These are phyloP conservation scores for Fusarium proliferatum DNA, from an alignment of 2,329 filamentous ascomycete species.

Conservation along the genomic window DNA sequence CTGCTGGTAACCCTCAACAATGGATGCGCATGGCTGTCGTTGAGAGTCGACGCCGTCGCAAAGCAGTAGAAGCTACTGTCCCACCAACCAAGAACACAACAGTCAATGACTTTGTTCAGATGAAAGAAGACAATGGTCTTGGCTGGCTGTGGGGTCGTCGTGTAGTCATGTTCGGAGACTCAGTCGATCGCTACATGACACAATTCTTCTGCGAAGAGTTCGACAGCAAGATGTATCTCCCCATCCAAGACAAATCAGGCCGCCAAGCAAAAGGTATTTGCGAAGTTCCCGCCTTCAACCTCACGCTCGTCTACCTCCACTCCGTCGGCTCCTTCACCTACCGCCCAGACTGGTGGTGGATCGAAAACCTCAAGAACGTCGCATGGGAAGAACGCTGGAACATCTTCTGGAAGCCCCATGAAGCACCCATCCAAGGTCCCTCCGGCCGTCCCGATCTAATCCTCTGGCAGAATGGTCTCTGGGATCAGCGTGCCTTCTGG, in stretches of 20 bases:
- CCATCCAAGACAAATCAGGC: constrained; percentile 12
- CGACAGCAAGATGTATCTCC: constrained; percentile 2
- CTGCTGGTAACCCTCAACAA: constrained; percentile 16
- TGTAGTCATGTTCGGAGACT: constrained; percentile 35
- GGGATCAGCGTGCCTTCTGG: constrained; percentile 34
- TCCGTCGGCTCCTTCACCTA: constrained; percentile 33
- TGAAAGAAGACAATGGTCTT: constrained; percentile 21
- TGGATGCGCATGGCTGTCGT: constrained; percentile 35
- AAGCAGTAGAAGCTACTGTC: neutral
- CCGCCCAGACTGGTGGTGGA: constrained; percentile 38
- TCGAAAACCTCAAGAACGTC: constrained; percentile 27
- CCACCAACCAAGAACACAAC: neutral
- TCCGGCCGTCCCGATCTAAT: constrained; percentile 23
- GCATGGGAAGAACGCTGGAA: constrained; percentile 31
- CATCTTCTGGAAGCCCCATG: constrained; percentile 25
- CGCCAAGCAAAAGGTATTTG: constrained; percentile 20
- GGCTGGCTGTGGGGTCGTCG: constrained; percentile 36
- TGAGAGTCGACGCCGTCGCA: constrained; percentile 18
- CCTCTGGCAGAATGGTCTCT: constrained; percentile 34
- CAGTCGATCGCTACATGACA: constrained; percentile 33
- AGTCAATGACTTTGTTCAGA: constrained; percentile 7
- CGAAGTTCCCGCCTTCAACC: constrained; percentile 19
- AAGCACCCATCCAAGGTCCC: constrained; percentile 26
- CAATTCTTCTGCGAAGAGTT: constrained; percentile 34
- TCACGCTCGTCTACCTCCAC: constrained; percentile 23